A percentile compares a stretch with the other conserved stretches of the same genome.
Conservation (phyloP, 192 early-diverging fungal species). For the Backusella macrospora region DNA sequence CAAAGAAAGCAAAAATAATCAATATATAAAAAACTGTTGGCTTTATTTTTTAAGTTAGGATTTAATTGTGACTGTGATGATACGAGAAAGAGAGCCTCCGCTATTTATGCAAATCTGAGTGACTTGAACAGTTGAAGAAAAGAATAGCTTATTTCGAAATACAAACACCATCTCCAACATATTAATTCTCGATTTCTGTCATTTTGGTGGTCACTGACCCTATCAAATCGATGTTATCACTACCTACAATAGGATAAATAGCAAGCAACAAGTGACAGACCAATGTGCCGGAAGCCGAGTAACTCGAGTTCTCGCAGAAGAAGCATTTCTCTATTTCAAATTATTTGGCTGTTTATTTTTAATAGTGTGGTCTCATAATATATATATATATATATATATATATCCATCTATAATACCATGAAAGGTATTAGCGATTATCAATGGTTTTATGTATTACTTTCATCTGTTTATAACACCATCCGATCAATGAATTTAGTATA, state of each 20-base stretch:
- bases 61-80: too few relatives aligned
- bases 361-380: too few relatives aligned
- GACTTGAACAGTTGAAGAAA: too few relatives aligned
- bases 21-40: too few relatives aligned
- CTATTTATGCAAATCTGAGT: too few relatives aligned
- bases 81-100: too few relatives aligned
- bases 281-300: neutral
- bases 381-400: constrained; percentile 50
- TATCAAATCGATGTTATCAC: neutral
- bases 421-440: constrained; percentile 46
- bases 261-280: neutral
- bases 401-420: constrained; percentile 70
- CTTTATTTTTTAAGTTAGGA: too few relatives aligned
- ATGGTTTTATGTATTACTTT: neutral
- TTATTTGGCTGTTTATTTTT: constrained; percentile 54
- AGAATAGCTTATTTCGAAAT: too few relatives aligned
- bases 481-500: constrained; percentile 76
- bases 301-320: neutral
- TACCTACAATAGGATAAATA: neutral
- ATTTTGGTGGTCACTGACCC: too few relatives aligned
- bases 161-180: too few relatives aligned
- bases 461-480: constrained; percentile 29
- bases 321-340: constrained; percentile 28
- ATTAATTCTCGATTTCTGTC: too few relatives aligned
- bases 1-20: too few relatives aligned